phyloP scores from a whole-genome alignment of 176 grass and related monocot species.

The Otatea glauca region DNA sequence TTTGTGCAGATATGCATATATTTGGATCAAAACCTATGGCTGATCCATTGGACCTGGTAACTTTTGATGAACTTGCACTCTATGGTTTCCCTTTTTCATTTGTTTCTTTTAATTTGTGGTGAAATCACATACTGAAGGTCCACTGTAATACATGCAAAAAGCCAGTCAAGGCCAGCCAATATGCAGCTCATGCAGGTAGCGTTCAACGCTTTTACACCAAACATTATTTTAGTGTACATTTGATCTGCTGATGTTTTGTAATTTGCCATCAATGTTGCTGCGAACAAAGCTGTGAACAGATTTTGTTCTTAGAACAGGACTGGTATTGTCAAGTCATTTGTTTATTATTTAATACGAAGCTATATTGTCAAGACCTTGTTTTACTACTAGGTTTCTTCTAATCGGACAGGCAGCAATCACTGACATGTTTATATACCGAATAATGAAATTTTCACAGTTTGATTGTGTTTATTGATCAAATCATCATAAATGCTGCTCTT shows the following conservation, averaged over 20 bases:
- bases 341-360: not conserved
- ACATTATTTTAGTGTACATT: not conserved
- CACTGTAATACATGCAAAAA: slow-evolving; percentile 89
- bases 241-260: no score
- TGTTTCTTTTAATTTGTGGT: slow-evolving; percentile 31
- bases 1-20: slow-evolving; percentile 96
- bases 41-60: slow-evolving; percentile 95
- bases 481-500: not conserved
- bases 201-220: slow-evolving; percentile 28
- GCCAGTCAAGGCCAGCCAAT: slow-evolving; percentile 92
- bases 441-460: not conserved
- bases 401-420: not conserved
- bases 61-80: slow-evolving; percentile 38
- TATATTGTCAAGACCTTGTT: slow-evolving; percentile 1
- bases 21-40: slow-evolving; percentile 93
- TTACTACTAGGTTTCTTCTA: slow-evolving; percentile 4
- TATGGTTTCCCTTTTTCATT: slow-evolving; percentile 34
- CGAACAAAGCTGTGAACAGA: no score
- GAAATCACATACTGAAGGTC: slow-evolving; percentile 71
- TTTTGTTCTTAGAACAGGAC: not conserved
- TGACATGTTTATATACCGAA: not conserved
- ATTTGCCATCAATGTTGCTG: no score
- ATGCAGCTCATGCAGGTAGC: slow-evolving; percentile 89
- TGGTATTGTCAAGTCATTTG: not conserved
- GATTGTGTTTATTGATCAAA: not conserved